Percentiles rank a stretch among this genome's conserved stretches.
Conservation (phyloP, 1,284 basidiomycete genomes). For the Boletus mariae region DNA sequence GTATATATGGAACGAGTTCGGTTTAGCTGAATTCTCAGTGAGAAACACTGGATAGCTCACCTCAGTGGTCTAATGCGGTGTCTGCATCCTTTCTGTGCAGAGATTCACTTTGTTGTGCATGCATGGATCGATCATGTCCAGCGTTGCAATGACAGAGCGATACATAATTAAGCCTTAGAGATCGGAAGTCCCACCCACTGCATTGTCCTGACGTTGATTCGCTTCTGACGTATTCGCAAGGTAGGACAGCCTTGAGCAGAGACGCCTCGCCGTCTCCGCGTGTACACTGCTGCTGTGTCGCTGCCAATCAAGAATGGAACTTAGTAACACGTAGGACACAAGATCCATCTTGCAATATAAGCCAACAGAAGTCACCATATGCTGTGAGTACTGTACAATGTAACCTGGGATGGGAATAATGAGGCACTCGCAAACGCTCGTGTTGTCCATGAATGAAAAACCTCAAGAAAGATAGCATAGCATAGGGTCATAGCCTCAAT, state of each 20-base stretch:
- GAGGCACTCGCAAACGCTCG: slow-evolving; percentile 9
- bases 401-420: slow-evolving; percentile 8
- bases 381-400: slow-evolving; percentile 31
- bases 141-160: slow-evolving; percentile 5
- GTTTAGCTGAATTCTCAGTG: slow-evolving; percentile 1
- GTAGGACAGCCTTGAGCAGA: slow-evolving; percentile 4
- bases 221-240: slow-evolving; percentile 17
- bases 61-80: slow-evolving; percentile 5
- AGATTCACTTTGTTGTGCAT: neutral
- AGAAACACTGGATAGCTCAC: slow-evolving; percentile 9
- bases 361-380: slow-evolving; percentile 12
- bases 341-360: neutral
- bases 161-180: neutral
- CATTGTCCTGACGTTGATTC: neutral
- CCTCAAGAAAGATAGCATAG: slow-evolving; percentile 11
- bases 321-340: neutral
- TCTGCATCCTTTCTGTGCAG: slow-evolving; percentile 7
- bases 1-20: slow-evolving; percentile 5
- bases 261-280: slow-evolving; percentile 17
- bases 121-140: neutral
- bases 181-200: slow-evolving; percentile 10
- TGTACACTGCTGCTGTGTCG: slow-evolving; percentile 7
- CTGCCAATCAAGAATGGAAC: neutral
- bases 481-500: slow-evolving; percentile 21
- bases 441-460: slow-evolving; percentile 18